Base-by-base conservation (phyloP, 345 rosid species). In the Noccaea caerulescens region DNA sequence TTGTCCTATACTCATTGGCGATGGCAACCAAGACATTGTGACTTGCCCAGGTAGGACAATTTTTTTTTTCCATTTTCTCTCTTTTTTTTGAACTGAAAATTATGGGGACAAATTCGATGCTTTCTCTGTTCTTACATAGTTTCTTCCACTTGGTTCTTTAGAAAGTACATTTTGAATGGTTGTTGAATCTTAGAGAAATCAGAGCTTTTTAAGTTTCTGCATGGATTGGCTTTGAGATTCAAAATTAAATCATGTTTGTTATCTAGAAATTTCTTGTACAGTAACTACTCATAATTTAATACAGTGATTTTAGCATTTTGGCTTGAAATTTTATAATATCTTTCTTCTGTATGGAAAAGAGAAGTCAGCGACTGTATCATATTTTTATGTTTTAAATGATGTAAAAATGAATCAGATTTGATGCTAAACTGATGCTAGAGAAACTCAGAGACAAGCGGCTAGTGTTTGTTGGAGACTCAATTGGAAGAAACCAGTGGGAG, bases 401-500 rank as follows among this genome's bases (percentile, higher is more conserved):
- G 58, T 38, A 11, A 45, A 59, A 41, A 61, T 59, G 68, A 52
- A 75, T 47, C 82, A 94, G 97, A 64, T 94, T 94, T 67, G 83
- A 87, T 77, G 93, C 93, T 25, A 80, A 71, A 57, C 13, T 72
- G 68, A 86, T 89, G 95, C 72, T 91, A 56, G 88, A 89, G 73
- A 85, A 80, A 54, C 75, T 91, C 34, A 81, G 84, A 37, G 78
- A 89, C 72, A 76, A 82, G 72, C 68, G 95, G 67, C 76, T 94
- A 8, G 96, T 80, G 12, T 94, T 91, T 72, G 91, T 85, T 13
- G 99, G 99, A 6, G 99, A 91, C 39, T 94, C 99, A 9, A 81
- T 94, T 37, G 99, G 95, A 53, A 82, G 98, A 76, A 94, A 94
- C 81, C 99, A 94, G 27, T 91, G 95, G 96, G 96, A 94, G 74